A percentile compares a stretch with the other conserved stretches of the same genome.
phyloP scores from a whole-genome alignment of 495 filamentous ascomycete species.

The Penicillium tannophilum region DNA sequence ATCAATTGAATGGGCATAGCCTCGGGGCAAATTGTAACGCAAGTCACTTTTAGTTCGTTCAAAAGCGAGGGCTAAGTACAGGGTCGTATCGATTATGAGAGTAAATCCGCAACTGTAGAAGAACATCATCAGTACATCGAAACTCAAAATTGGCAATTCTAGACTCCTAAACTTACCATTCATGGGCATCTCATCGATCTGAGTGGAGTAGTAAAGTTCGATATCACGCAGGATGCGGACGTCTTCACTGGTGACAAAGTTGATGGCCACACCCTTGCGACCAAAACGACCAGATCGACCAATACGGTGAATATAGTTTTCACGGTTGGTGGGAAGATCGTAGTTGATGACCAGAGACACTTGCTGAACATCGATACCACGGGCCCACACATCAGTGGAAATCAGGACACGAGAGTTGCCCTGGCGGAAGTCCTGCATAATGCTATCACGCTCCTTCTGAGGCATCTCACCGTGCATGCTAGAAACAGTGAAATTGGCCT shows the following conservation, averaged over 20 bases:
- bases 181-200: conserved; percentile 99
- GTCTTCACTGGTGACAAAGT: conserved; percentile 97
- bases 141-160: neutral
- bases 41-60: conserved; percentile 13
- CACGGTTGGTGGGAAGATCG: conserved; percentile 95
- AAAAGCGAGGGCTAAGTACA: conserved; percentile 9
- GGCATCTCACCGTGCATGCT: conserved; percentile 99
- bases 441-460: conserved; percentile 94
- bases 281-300: conserved; percentile 95
- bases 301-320: conserved; percentile 99
- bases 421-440: conserved; percentile 99
- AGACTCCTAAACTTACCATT: conserved; percentile 55
- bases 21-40: conserved; percentile 4
- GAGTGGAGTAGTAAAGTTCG: conserved; percentile 94
- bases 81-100: conserved; percentile 35
- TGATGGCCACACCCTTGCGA: conserved; percentile 98
- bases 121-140: conserved; percentile 14
- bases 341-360: conserved; percentile 99
- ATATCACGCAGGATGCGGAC: conserved; percentile 98
- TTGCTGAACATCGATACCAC: conserved; percentile 99
- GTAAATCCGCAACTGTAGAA: conserved; percentile 46
- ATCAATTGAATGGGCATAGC: neutral
- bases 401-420: conserved; percentile 97
- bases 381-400: conserved; percentile 94
- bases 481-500: conserved; percentile 96